Percentiles rank a stretch among this genome's conserved stretches.
phyloP scores from a whole-genome alignment of 352 stramenopile genomes.

The Pythium diclinum region DNA sequence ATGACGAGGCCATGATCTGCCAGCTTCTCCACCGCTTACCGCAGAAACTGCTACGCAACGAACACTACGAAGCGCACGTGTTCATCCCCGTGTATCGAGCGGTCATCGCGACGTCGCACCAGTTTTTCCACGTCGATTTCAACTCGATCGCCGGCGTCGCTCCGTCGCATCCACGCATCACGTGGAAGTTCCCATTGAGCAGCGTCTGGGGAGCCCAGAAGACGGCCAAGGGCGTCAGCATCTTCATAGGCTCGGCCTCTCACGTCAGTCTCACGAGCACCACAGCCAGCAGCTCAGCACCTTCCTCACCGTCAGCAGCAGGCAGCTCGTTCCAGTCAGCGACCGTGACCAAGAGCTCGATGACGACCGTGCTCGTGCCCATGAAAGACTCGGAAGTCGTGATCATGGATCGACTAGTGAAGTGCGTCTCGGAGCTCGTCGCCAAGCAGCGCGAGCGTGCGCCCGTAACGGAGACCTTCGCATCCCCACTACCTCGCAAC shows the following conservation, averaged over 20 bases:
- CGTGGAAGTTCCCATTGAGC: slow-evolving; percentile 44
- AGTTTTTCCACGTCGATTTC: slow-evolving; percentile 61
- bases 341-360: slow-evolving; percentile 43
- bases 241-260: slow-evolving; percentile 44
- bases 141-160: slow-evolving; percentile 30
- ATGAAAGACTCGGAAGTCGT: slow-evolving; percentile 34
- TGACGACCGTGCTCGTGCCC: slow-evolving; percentile 46
- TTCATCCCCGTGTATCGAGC: slow-evolving; percentile 62
- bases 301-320: slow-evolving; percentile 7
- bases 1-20: slow-evolving; percentile 63
- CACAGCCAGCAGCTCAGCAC: slow-evolving; percentile 12
- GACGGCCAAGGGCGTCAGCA: slow-evolving; percentile 37
- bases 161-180: slow-evolving; percentile 32
- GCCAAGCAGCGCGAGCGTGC: slow-evolving; percentile 38
- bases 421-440: slow-evolving; percentile 43
- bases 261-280: slow-evolving; percentile 31
- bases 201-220: slow-evolving; percentile 49
- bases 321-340: slow-evolving; percentile 1
- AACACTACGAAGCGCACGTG: slow-evolving; percentile 77
- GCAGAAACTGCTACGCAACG: slow-evolving; percentile 56
- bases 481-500: slow-evolving; percentile 38
- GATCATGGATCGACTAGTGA: slow-evolving; percentile 34
- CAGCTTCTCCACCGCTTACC: slow-evolving; percentile 60
- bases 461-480: slow-evolving; percentile 34
- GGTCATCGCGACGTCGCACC: slow-evolving; percentile 72